Base-by-base conservation (phyloP, 2,329 filamentous ascomycete genomes). In the Juglanconis sp. region DNA sequence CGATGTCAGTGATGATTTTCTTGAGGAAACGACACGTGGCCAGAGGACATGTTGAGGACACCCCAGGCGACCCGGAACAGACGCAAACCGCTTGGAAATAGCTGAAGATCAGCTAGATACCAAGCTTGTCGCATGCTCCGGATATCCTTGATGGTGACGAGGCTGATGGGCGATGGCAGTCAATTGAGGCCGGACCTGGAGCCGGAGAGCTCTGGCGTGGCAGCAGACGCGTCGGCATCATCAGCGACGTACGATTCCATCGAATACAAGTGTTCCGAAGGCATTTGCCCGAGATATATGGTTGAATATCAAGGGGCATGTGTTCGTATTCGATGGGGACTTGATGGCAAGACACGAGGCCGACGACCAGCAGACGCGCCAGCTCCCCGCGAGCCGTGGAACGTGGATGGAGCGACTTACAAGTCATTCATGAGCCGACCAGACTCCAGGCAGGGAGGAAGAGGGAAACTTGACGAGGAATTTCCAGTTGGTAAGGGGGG, bases 371-470 rank as follows among this genome's bases (percentile, higher is more conserved):
- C 51, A 52, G 51, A 57, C 67, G 65, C 52, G 54, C 61, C 64
- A 60, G 62, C 60, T 61, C 67, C 66, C 46, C 63, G 65, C 69
- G 64, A 66, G 61, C 63, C 51, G 44, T 54, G 49, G 55, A 66
- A 65, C 66, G 66, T 68, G 59, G 65, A 69, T 66, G 63, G 67
- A 64, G 66, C 61, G 63, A 82, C 79, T 79, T 75, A 82, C 79
- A 76, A 79, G 74, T 79, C 77, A 81, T 80, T 79, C 77, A 81
- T 80, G 72, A 77, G 79, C 72, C 13, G 68, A 72, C 76, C 69
- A 70, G 70, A 71, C 68, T 67, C 69, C 72, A 76, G 72, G 72
- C 71, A 74, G 70, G 70, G 68, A 61, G 63, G 67, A 64, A 55
- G 53, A 56, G 48, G 55, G 60, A 57, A 50, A 61, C 52, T 53